A percentile compares a stretch with the other conserved stretches of the same genome.
Conservation (phyloP, 805 yeast genomes). For the Kazachstania martiniae region DNA sequence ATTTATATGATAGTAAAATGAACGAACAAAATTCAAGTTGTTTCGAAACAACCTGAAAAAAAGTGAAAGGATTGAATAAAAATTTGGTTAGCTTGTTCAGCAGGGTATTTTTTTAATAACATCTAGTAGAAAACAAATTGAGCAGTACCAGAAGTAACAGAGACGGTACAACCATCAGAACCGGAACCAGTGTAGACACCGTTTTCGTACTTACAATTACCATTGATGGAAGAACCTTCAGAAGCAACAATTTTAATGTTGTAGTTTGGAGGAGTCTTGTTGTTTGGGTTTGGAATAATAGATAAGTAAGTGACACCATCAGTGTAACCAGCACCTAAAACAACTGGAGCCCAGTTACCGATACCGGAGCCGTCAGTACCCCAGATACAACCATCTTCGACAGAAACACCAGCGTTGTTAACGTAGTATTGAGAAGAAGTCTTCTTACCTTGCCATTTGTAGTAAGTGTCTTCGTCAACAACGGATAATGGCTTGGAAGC, state of each 20-base stretch:
- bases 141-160: constrained; percentile 77
- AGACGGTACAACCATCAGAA: constrained; percentile 85
- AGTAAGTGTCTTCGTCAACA: constrained; percentile 71
- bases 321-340: constrained; percentile 86
- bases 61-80: background rate
- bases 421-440: constrained; percentile 97
- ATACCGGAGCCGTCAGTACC: constrained; percentile 67
- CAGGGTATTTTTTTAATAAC: no score
- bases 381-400: constrained; percentile 93
- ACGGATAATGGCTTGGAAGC: constrained; percentile 57
- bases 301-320: constrained; percentile 70
- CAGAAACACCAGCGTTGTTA: constrained; percentile 89
- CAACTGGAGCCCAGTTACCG: constrained; percentile 98
- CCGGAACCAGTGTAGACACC: constrained; percentile 49
- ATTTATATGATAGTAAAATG: no score
- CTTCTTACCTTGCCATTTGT: constrained; percentile 65
- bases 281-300: constrained; percentile 93
- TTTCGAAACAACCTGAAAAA: background rate
- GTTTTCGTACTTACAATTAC: constrained; percentile 70
- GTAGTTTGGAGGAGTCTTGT: constrained; percentile 54
- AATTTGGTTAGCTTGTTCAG: no score
- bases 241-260: constrained; percentile 72
- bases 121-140: constrained; percentile 59
- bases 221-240: constrained; percentile 51
- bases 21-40: no score